phyloP scores from a whole-genome alignment of 768 basidiomycete genomes.

The Termitomyces sp. region DNA sequence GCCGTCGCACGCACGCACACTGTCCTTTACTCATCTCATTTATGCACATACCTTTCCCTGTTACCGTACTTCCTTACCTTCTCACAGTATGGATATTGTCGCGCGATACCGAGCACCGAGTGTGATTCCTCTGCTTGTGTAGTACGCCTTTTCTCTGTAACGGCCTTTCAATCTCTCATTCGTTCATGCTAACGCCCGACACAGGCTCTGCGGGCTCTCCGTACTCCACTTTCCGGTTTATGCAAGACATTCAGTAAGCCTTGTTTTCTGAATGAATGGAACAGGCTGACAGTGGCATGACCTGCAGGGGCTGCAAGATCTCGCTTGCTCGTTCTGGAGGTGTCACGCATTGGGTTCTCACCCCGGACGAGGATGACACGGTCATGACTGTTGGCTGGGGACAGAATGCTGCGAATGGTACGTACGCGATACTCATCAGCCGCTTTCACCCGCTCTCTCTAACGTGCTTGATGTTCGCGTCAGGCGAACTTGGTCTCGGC shows the following conservation, averaged over 20 bases:
- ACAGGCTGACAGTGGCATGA: conserved; percentile 3
- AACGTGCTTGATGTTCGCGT: background rate
- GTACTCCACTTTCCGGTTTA: conserved; percentile 80
- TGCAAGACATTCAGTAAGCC: conserved; percentile 80
- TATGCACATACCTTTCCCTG: background rate
- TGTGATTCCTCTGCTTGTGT: background rate
- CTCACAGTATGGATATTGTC: conserved; percentile 1
- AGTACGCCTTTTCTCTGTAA: background rate
- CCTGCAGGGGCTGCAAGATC: conserved; percentile 72
- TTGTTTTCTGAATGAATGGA: background rate
- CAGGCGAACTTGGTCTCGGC: conserved; percentile 79
- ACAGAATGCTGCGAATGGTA: conserved; percentile 83
- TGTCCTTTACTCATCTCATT: background rate
- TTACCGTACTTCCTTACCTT: background rate
- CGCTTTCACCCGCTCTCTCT: background rate
- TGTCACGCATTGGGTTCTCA: conserved; percentile 81
- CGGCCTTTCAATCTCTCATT: background rate
- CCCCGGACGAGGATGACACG: conserved; percentile 68
- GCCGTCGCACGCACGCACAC: no score
- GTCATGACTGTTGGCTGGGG: conserved; percentile 85
- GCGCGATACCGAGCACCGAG: background rate
- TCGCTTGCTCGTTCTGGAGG: conserved; percentile 70
- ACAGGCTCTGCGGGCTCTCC: conserved; percentile 85
- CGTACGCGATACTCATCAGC: background rate
- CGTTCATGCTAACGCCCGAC: background rate